Evolutionary conservation across 73 alveolate species (phyloP).

Genomic region (Paramecium primaurelia): DNA sequence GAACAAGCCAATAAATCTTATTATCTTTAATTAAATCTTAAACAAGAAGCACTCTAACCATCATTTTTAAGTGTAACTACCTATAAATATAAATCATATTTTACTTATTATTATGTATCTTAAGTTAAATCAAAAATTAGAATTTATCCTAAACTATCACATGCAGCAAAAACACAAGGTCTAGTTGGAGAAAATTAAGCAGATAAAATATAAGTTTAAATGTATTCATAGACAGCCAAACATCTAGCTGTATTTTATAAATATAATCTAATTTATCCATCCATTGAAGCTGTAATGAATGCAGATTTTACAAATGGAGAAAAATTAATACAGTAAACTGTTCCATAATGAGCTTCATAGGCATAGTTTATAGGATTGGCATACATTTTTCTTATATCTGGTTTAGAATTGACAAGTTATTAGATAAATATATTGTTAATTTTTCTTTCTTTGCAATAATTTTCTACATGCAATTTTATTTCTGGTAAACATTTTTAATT

Average conservation of each 20-base stretch:
- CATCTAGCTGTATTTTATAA: conserved; percentile 35
- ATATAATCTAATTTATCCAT: conserved; percentile 67
- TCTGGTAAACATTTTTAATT: conserved; percentile 65
- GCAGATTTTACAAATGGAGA: conserved; percentile 71
- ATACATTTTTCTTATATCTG: conserved; percentile 70
- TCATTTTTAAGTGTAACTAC: neutral
- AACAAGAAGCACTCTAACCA: conserved; percentile 21
- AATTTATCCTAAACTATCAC: conserved; percentile 67
- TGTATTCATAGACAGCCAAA: conserved; percentile 69
- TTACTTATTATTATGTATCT: conserved; percentile 37
- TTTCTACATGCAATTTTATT: conserved; percentile 71
- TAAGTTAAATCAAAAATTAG: conserved; percentile 69
- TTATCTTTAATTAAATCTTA: conserved; percentile 53
- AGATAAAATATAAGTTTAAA: conserved; percentile 64
- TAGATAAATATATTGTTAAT: conserved; percentile 67
- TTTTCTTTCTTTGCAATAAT: conserved; percentile 75
- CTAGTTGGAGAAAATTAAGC: conserved; percentile 75
- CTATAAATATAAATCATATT: neutral
- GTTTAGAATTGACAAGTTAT: conserved; percentile 71
- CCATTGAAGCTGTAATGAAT: conserved; percentile 70
- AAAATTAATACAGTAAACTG: conserved; percentile 57
- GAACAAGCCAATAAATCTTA: conserved; percentile 56
- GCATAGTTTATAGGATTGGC: conserved; percentile 71
- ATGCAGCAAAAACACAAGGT: conserved; percentile 83
- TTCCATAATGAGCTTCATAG: conserved; percentile 78